These are phyloP conservation scores for Hemileccinum impolitum DNA, from an alignment of 768 basidiomycete species.

Conservation along the genomic window DNA sequence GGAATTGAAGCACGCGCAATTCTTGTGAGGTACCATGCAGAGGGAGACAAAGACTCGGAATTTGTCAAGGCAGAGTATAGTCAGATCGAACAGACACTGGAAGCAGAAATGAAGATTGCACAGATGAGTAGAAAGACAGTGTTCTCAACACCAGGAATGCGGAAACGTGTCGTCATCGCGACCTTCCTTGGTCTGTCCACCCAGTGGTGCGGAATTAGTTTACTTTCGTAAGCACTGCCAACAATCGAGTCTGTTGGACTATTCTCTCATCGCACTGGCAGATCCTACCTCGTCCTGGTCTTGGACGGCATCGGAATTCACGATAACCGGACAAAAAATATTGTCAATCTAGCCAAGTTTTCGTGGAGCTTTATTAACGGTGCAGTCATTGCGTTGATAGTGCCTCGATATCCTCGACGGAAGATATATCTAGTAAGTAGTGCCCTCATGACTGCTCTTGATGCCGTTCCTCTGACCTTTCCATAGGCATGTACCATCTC, in stretches of 20 bases:
- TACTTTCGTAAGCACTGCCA: slow-evolving; percentile 3
- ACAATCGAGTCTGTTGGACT: too few species aligned
- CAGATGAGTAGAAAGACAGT: background rate
- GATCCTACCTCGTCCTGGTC: slow-evolving; percentile 11
- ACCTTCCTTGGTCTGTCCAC: slow-evolving; percentile 13
- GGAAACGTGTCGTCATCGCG: slow-evolving; percentile 11
- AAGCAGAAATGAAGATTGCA: slow-evolving; percentile 18
- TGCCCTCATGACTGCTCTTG: slow-evolving; percentile 20
- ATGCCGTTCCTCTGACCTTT: background rate
- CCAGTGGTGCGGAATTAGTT: slow-evolving; percentile 14
- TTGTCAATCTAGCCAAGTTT: slow-evolving; percentile 11
- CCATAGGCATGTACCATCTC: slow-evolving; percentile 14
- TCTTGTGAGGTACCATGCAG: slow-evolving; percentile 58
- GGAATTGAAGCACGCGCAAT: slow-evolving; percentile 44
- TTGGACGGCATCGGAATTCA: slow-evolving; percentile 21
- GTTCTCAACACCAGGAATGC: slow-evolving; percentile 14
- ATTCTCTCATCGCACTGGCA: background rate
- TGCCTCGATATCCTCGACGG: slow-evolving; percentile 16
- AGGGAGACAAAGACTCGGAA: slow-evolving; percentile 48
- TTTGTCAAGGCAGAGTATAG: slow-evolving; percentile 57
- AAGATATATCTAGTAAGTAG: slow-evolving; percentile 12
- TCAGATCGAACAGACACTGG: slow-evolving; percentile 54
- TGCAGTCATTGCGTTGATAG: slow-evolving; percentile 4
- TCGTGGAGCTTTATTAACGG: slow-evolving; percentile 12
- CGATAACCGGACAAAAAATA: slow-evolving; percentile 15